A percentile compares a stretch with the other conserved stretches of the same genome.
These are phyloP conservation scores for Bolboschoenoplectus hybrid DNA, from an alignment of 202 grass and related monocot species.

Conservation along the genomic window DNA sequence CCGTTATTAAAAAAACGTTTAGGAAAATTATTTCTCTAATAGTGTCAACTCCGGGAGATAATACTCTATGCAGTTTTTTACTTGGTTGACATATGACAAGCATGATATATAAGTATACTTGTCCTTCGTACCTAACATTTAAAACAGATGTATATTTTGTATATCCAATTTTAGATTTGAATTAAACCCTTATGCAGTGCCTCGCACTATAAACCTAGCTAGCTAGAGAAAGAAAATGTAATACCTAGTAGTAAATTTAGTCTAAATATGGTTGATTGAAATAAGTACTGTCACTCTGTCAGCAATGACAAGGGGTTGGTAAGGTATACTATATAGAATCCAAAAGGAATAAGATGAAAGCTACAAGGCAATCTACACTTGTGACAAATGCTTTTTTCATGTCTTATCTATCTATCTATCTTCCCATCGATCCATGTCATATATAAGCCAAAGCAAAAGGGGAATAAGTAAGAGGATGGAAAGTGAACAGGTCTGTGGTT, in stretches of 20 bases:
- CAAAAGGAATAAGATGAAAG: constrained; percentile 38
- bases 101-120: background rate
- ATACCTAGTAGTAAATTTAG: background rate
- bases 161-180: background rate
- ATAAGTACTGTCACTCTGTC: background rate
- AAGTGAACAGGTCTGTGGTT: constrained; percentile 4
- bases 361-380: constrained; percentile 40
- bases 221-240: background rate
- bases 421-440: background rate
- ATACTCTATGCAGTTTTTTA: too few species aligned
- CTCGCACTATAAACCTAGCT: too few species aligned
- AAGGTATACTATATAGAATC: background rate
- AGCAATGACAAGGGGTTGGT: constrained; percentile 25
- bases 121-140: background rate
- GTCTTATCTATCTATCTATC: background rate
- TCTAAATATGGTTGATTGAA: constrained; percentile 10
- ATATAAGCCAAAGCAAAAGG: constrained; percentile 28
- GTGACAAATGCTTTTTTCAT: constrained; percentile 27
- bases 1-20: too few species aligned
- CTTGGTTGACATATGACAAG: background rate
- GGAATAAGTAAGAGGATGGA: background rate
- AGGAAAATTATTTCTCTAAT: too few species aligned
- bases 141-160: background rate
- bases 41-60: too few species aligned
- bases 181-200: background rate